Conservation (phyloP, 257 asterid species). For the Petunia axillaris region DNA sequence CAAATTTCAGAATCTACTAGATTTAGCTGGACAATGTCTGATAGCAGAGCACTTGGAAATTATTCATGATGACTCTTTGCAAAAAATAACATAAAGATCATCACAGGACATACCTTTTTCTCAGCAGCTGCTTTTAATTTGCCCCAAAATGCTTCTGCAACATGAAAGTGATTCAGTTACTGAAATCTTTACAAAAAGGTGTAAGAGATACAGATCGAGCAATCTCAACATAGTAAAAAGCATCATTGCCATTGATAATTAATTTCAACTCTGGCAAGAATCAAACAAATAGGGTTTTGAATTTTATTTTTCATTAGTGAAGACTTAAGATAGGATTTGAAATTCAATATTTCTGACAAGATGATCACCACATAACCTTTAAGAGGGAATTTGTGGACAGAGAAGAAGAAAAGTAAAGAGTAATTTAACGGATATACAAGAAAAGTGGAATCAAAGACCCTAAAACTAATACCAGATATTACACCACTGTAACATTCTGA, state of each 20-base stretch:
- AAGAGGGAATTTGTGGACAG: not conserved
- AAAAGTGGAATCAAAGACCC: not conserved
- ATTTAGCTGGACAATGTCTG: not conserved
- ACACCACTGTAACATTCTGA: not conserved
- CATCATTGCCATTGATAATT: conserved; percentile 26
- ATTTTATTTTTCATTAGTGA: not conserved
- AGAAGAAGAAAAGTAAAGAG: not conserved
- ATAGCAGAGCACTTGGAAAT: not conserved
- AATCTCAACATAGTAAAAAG: not conserved
- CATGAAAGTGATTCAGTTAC: conserved; percentile 23
- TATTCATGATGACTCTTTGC: not conserved
- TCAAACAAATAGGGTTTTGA: not conserved
- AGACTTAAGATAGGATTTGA: not conserved
- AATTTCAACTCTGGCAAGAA: not conserved
- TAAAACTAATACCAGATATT: not conserved
- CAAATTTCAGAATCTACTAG: not conserved
- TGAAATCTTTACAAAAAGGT: not conserved
- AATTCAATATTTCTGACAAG: not conserved
- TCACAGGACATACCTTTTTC: conserved; percentile 56
- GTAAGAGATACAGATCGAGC: not conserved
- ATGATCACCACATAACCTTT: not conserved
- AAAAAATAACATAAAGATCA: not conserved
- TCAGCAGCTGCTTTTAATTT: conserved; percentile 70
- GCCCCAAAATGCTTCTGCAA: conserved; percentile 74
- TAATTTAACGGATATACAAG: conserved; percentile 6